These are phyloP conservation scores for Paspalum notatum DNA, from an alignment of 176 grass and related monocot genomes.

Conservation along the genomic window DNA sequence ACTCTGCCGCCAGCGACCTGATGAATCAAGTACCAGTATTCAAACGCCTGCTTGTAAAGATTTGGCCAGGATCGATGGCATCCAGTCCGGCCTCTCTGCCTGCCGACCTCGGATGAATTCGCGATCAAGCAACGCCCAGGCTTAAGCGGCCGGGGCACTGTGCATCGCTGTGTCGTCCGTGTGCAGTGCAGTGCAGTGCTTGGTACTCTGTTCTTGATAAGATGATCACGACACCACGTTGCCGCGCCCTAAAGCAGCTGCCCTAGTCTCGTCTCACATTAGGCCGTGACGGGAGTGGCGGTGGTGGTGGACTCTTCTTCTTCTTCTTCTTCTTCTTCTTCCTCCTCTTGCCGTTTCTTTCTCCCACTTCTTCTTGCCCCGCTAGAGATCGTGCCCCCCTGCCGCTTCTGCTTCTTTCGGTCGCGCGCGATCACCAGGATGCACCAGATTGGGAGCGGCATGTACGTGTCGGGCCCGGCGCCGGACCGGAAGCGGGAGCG, in stretches of 20 bases:
- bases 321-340: not conserved
- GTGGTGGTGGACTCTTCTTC: not conserved
- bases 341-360: conserved; percentile 1
- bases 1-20: not conserved
- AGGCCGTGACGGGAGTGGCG: not conserved
- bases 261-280: not conserved
- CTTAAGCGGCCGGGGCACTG: not conserved
- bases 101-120: conserved; percentile 49
- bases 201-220: conserved; percentile 48
- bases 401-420: not conserved
- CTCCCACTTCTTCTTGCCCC: not conserved
- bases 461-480: conserved; percentile 88
- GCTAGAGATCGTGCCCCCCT: not conserved
- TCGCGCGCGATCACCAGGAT: not conserved
- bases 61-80: not conserved
- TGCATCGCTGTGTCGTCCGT: not conserved
- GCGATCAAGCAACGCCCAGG: conserved; percentile 42
- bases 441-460: conserved; percentile 79
- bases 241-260: conserved; percentile 35
- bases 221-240: conserved; percentile 46
- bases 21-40: not conserved
- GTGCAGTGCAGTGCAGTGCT: conserved; percentile 8
- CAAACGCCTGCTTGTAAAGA: not conserved
- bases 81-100: not conserved
- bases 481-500: conserved; percentile 70